These are phyloP conservation scores for Eryngium alpinum DNA, from an alignment of 140 eudicot genomes.

Conservation along the genomic window DNA sequence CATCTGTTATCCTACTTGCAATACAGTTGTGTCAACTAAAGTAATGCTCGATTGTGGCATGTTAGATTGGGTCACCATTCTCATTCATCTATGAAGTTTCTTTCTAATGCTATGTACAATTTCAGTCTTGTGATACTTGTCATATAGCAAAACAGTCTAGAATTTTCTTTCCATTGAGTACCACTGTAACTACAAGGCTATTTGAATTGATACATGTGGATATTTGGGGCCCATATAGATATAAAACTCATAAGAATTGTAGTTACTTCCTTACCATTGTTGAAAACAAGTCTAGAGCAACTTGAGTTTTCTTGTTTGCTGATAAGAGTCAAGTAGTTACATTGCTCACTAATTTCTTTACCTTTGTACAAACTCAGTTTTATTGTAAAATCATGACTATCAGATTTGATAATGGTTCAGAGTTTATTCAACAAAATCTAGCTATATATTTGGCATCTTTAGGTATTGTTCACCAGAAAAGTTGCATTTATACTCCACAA, in stretches of 20 bases:
- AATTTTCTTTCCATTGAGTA: background rate
- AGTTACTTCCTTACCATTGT: background rate
- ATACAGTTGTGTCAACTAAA: no score
- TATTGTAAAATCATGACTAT: background rate
- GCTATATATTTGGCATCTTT: background rate
- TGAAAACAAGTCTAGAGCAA: background rate
- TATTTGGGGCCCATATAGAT: background rate
- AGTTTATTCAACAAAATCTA: background rate
- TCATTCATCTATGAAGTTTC: background rate
- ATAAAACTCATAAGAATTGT: background rate
- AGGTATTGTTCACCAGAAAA: background rate
- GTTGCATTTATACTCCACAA: no score
- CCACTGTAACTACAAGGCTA: background rate
- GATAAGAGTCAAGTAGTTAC: background rate
- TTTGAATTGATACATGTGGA: background rate
- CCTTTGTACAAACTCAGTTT: background rate
- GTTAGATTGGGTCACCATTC: background rate
- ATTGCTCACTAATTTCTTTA: background rate
- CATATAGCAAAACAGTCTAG: background rate
- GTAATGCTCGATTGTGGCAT: background rate
- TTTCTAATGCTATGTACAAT: background rate
- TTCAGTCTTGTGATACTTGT: background rate
- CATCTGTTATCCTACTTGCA: no score
- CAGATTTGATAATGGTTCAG: background rate
- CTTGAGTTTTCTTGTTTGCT: background rate